These are phyloP conservation scores for Pichia scutulata DNA, from an alignment of 805 yeast species.

Conservation along the genomic window DNA sequence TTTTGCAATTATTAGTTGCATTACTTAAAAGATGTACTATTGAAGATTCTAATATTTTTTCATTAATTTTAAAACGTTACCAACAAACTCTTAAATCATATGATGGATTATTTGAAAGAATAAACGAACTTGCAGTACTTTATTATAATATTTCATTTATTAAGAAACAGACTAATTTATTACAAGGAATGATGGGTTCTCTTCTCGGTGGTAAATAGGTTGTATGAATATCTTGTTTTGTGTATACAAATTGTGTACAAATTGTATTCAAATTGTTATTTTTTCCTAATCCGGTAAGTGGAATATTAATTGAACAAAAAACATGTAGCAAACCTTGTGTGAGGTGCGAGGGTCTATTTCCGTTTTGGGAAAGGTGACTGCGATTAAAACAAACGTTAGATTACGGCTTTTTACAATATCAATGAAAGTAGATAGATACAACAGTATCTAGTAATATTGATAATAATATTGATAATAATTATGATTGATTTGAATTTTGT, in stretches of 20 bases:
- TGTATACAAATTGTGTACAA: too few species aligned
- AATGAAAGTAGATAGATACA: not conserved
- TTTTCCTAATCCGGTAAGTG: not conserved
- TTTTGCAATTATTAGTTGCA: slow-evolving; percentile 56
- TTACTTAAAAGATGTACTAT: slow-evolving; percentile 42
- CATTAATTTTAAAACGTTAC: slow-evolving; percentile 39
- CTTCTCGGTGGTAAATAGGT: slow-evolving; percentile 32
- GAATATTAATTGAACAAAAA: too few species aligned
- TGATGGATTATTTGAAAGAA: slow-evolving; percentile 16
- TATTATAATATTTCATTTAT: slow-evolving; percentile 29
- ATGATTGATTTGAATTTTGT: not conserved
- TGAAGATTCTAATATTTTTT: slow-evolving; percentile 34
- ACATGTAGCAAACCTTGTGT: not conserved
- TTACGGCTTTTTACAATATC: not conserved
- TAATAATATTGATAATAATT: too few species aligned
- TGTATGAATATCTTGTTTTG: not conserved
- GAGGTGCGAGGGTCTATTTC: not conserved
- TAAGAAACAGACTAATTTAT: slow-evolving; percentile 45
- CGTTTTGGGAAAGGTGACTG: not conserved
- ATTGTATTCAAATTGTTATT: too few species aligned
- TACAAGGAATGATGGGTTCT: slow-evolving; percentile 74
- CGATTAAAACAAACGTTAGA: not conserved
- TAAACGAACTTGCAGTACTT: slow-evolving; percentile 25
- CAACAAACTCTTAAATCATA: slow-evolving; percentile 14
- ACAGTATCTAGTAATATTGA: too few species aligned